Conservation (phyloP, 1,139 yeast species). For the Yamadazyma pseudoaaseri region DNA sequence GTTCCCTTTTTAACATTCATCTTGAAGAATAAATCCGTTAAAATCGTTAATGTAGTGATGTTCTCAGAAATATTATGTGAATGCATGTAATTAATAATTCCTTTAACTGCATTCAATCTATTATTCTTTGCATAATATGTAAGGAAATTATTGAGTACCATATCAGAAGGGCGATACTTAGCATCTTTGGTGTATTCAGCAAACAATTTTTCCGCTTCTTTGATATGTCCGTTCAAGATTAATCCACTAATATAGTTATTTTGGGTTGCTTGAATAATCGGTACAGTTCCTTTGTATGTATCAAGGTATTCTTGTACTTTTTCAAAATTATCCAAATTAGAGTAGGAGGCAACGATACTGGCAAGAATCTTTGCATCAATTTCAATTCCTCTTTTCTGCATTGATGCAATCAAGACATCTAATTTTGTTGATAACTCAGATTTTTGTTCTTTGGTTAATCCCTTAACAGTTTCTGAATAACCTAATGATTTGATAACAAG, state of each 20-base stretch:
- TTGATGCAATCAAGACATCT: constrained; percentile 31
- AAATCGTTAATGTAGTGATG: constrained; percentile 63
- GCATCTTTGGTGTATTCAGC: constrained; percentile 25
- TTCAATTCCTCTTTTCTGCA: constrained; percentile 21
- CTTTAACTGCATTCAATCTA: constrained; percentile 39
- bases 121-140: constrained; percentile 27
- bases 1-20: constrained; percentile 42
- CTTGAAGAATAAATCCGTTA: constrained; percentile 58
- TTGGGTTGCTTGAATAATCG: constrained; percentile 28
- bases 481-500: constrained; percentile 37
- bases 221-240: constrained; percentile 26
- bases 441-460: constrained; percentile 17
- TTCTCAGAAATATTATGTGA: constrained; percentile 51
- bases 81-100: constrained; percentile 38
- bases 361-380: constrained; percentile 31
- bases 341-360: constrained; percentile 32
- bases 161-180: constrained; percentile 31
- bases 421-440: constrained; percentile 19
- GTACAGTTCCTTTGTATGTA: constrained; percentile 19
- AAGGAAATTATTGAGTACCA: constrained; percentile 39
- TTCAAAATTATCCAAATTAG: constrained; percentile 35
- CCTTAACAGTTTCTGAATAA: constrained; percentile 23
- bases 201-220: constrained; percentile 35
- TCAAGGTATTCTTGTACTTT: constrained; percentile 29
- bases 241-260: constrained; percentile 40